A percentile compares a stretch with the other conserved stretches of the same genome.
Evolutionary conservation across 1,139 yeast genomes (phyloP).

Genomic region (Geotrichum fermentans): DNA sequence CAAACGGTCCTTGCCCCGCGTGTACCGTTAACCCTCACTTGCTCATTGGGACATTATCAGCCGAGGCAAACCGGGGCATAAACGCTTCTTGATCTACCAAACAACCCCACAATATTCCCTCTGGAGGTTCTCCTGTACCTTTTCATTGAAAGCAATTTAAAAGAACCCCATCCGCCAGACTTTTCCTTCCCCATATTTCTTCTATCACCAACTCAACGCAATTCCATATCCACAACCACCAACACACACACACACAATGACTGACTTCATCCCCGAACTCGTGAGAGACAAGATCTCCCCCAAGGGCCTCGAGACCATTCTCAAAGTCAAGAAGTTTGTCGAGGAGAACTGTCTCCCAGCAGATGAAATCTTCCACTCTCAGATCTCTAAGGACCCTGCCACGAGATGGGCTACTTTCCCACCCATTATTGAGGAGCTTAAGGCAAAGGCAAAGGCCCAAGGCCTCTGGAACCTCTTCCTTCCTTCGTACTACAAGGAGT

Average conservation of each 20-base stretch:
- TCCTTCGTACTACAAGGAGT: slow-evolving; percentile 53
- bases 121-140: too few species aligned
- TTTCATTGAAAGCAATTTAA: too few species aligned
- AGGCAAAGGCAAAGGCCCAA: slow-evolving; percentile 50
- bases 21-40: too few species aligned
- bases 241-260: slow-evolving; percentile 14
- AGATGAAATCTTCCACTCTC: slow-evolving; percentile 48
- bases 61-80: too few species aligned
- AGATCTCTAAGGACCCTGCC: slow-evolving; percentile 37
- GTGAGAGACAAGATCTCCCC: slow-evolving; percentile 44
- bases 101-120: too few species aligned
- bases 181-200: neutral
- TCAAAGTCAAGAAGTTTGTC: slow-evolving; percentile 50
- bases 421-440: slow-evolving; percentile 49
- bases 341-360: slow-evolving; percentile 60
- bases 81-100: too few species aligned
- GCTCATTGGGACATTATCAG: too few species aligned
- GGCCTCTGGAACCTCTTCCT: slow-evolving; percentile 67
- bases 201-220: too few species aligned
- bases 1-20: too few species aligned
- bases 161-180: too few species aligned
- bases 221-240: neutral
- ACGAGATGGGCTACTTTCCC: slow-evolving; percentile 52
- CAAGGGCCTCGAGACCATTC: slow-evolving; percentile 50
- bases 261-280: slow-evolving; percentile 38